These are phyloP conservation scores for Claviceps digitariae DNA, from an alignment of 2,329 filamentous ascomycete species.

Conservation along the genomic window DNA sequence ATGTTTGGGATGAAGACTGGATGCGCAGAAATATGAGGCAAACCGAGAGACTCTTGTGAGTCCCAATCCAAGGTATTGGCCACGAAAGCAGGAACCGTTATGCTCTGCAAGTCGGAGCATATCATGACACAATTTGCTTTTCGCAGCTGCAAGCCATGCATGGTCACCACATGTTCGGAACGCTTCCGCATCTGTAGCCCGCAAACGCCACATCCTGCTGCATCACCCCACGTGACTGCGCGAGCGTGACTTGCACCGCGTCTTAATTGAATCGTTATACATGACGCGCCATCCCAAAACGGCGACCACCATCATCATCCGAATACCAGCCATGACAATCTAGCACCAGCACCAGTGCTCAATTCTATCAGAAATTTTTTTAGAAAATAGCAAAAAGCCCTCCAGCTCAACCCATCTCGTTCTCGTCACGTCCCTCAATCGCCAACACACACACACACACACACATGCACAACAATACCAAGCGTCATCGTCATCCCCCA, in stretches of 20 bases:
- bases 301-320: not conserved
- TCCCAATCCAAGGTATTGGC: not conserved
- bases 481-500: not conserved
- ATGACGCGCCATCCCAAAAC: not conserved
- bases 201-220: not conserved
- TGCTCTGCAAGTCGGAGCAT: not conserved
- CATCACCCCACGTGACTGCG: constrained; percentile 17
- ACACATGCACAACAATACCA: not conserved
- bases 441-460: not conserved
- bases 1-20: not conserved
- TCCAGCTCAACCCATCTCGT: not conserved
- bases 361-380: not conserved
- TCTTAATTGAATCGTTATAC: constrained; percentile 2
- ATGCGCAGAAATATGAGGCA: too few species aligned
- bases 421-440: not conserved
- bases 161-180: too few species aligned
- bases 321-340: not conserved
- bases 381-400: not conserved
- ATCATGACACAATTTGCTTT: not conserved
- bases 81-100: too few species aligned
- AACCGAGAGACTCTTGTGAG: too few species aligned
- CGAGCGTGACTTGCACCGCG: constrained; percentile 11
- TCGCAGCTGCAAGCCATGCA: not conserved
- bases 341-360: not conserved
- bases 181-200: not conserved